These are phyloP conservation scores for Euclidium syriacum DNA, from an alignment of 345 rosid species.

Conservation along the genomic window DNA sequence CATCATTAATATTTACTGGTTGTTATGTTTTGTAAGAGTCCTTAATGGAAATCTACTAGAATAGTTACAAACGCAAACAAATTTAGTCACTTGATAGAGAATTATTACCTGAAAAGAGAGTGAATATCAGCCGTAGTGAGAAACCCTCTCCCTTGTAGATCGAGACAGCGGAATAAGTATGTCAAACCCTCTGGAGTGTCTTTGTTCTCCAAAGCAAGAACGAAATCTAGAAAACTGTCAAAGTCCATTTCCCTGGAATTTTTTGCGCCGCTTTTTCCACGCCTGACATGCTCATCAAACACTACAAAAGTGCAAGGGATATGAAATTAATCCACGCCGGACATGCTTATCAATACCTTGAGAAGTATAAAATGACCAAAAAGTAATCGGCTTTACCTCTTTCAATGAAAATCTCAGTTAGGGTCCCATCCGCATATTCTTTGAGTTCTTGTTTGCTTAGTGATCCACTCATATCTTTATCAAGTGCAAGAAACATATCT, in stretches of 20 bases:
- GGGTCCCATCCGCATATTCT: constrained; percentile 95
- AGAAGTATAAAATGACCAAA: constrained; percentile 2
- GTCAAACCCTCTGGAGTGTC: constrained; percentile 97
- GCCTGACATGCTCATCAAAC: constrained; percentile 93
- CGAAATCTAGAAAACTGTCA: constrained; percentile 89
- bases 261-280: constrained; percentile 60
- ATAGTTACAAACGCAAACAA: neutral
- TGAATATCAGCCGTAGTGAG: constrained; percentile 97
- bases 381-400: constrained; percentile 51
- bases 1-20: too few species aligned
- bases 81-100: neutral
- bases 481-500: constrained; percentile 97
- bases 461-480: constrained; percentile 89
- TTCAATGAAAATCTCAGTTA: constrained; percentile 90
- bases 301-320: constrained; percentile 37
- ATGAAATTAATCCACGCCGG: constrained; percentile 63
- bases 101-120: constrained; percentile 84
- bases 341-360: constrained; percentile 52
- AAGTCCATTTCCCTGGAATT: constrained; percentile 95
- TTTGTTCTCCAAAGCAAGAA: constrained; percentile 92
- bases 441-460: constrained; percentile 92
- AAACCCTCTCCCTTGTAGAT: constrained; percentile 84
- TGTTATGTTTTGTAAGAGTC: too few species aligned
- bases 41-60: neutral
- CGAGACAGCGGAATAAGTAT: constrained; percentile 87